Base-by-base conservation (phyloP, 345 rosid genomes). In the Citropsis articulata region DNA sequence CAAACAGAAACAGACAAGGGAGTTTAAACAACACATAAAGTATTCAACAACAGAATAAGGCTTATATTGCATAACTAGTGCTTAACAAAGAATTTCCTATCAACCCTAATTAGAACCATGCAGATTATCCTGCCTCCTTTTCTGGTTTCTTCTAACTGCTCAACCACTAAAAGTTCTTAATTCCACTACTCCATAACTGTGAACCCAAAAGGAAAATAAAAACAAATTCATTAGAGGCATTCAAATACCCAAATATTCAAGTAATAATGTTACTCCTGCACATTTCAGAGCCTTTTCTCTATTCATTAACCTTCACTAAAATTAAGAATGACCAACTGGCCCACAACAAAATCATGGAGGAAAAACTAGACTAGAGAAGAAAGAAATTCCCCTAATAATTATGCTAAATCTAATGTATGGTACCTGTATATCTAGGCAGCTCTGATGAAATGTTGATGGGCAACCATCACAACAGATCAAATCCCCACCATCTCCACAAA, bases 401-500 rank as follows among this genome's bases (percentile, higher is more conserved):
- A 38, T 35, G 5, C 28, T 56, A 13, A 67, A 66, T 55, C 4
- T 24, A 66, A 64, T 16, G 30, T 56, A 69, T 57, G 62, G 75
- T 86, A 94, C 99, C 88, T 87, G 81, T 80, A 96, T 89, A 78
- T 85, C 89, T 53, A 94, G 82, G 93, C 98, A 96, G 84, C 83
- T 86, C 85, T 86, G 94, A 85, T 96, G 99, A 86, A 89, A 94
- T 65, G 99, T 94, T 75, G 99, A 96, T 70, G 99, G 98, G 74
- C 99, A 96, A 77, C 97, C 83, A 83, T 96, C 99, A 81, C 98
- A 94, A 81, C 99, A 96, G 59, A 96, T 91, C 82, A 96, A 85
- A 85, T 94, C 91, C 73, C 99, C 99, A 81, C 98, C 98, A 85
- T 96, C 99, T 75, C 97, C 99, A 85, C 99, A 96, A 55, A 92